Conservation (phyloP, 1,139 yeast species). For the Saccharomyces hybrid region DNA sequence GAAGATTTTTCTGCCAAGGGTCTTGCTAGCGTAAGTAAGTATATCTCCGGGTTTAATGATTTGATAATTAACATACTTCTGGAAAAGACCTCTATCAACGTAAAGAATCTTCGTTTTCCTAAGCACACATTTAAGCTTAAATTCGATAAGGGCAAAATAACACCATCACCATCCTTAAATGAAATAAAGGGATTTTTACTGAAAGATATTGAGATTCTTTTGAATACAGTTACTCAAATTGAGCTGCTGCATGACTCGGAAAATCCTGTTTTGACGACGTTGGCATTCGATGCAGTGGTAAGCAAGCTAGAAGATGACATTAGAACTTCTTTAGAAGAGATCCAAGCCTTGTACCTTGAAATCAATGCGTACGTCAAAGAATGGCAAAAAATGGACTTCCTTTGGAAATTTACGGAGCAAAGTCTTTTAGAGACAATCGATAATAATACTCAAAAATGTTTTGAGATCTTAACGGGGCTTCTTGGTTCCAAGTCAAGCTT, state of each 20-base stretch:
- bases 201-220: neutral
- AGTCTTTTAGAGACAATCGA: neutral
- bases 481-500: neutral
- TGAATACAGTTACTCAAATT: neutral
- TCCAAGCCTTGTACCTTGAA: neutral
- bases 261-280: neutral
- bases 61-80: neutral
- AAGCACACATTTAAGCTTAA: neutral
- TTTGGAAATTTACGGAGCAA: constrained; percentile 8
- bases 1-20: neutral
- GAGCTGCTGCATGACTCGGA: neutral
- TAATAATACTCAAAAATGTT: neutral
- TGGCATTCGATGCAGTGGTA: neutral
- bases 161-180: neutral
- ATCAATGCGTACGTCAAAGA: neutral
- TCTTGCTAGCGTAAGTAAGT: neutral
- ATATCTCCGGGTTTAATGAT: neutral
- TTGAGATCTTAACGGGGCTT: neutral
- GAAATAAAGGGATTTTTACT: neutral
- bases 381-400: constrained; percentile 4
- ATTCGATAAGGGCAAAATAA: neutral
- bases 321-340: neutral
- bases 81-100: neutral
- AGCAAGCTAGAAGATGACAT: neutral
- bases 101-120: neutral